Evolutionary conservation across 2,329 filamentous ascomycete species (phyloP).

Genomic region (Sporothrix protearum): DNA sequence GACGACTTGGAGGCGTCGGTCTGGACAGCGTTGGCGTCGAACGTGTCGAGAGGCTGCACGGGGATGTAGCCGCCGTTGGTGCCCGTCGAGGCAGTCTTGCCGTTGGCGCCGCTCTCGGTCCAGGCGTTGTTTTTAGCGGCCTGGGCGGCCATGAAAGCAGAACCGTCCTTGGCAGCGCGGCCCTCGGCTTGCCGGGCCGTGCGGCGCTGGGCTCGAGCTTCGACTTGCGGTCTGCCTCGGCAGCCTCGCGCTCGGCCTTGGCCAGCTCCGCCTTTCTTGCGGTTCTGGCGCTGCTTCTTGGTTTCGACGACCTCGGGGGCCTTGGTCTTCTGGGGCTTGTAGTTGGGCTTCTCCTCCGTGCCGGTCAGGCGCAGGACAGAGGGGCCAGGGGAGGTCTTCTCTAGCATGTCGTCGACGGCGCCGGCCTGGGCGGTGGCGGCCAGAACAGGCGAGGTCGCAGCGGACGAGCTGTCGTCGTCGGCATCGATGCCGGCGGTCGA

Average conservation of each 20-base stretch:
- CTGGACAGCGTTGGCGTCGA: conserved; percentile 39
- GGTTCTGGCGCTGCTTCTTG: conserved; percentile 95
- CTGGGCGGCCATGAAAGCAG: conserved; percentile 49
- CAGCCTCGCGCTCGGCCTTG: conserved; percentile 69
- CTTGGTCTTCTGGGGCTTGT: conserved; percentile 61
- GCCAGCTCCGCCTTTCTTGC: conserved; percentile 82
- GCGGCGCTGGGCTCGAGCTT: conserved; percentile 80
- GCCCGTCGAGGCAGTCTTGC: conserved; percentile 39
- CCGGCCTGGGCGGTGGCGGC: conserved; percentile 52
- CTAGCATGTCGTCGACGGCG: conserved; percentile 89
- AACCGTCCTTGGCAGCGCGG: conserved; percentile 76
- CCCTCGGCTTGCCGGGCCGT: conserved; percentile 78
- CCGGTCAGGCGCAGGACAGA: conserved; percentile 76
- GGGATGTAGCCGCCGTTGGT: conserved; percentile 39
- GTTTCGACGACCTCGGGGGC: conserved; percentile 66
- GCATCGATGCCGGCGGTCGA: conserved; percentile 72
- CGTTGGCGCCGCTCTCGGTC: conserved; percentile 37
- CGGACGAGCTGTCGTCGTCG: conserved; percentile 74
- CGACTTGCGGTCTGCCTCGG: conserved; percentile 72
- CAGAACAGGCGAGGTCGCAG: conserved; percentile 62
- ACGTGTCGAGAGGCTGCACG: conserved; percentile 57
- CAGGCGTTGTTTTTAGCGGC: conserved; percentile 40
- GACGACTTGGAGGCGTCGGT: conserved; percentile 31
- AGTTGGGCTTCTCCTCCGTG: conserved; percentile 50
- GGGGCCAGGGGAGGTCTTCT: conserved; percentile 63